Percentiles rank a stretch among this genome's conserved stretches.
Evolutionary conservation across 306 rosid genomes (phyloP).

Genomic region (Cajanus cajan): DNA sequence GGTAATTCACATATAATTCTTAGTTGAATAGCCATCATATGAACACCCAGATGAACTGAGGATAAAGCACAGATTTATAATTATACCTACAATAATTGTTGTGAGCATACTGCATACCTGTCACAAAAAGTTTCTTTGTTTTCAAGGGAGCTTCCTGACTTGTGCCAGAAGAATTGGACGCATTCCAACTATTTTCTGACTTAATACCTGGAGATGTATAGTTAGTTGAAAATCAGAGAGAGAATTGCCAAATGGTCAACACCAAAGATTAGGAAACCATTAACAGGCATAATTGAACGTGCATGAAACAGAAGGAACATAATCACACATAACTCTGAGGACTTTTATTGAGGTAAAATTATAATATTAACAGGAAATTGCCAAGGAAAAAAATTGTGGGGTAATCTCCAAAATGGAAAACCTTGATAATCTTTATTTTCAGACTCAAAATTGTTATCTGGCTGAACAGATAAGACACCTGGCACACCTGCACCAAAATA

Average conservation of each 20-base stretch:
- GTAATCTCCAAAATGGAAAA: constrained; percentile 14
- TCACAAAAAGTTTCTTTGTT: constrained; percentile 52
- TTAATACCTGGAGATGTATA: constrained; percentile 33
- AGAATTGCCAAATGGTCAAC: not conserved
- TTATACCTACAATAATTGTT: not conserved
- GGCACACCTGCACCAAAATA: constrained; percentile 63
- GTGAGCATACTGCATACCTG: constrained; percentile 29
- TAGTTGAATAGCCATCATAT: not conserved
- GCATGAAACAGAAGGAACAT: not conserved
- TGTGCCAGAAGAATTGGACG: constrained; percentile 28
- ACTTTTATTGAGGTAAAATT: not conserved
- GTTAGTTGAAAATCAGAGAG: constrained; percentile 19
- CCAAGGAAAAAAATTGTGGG: not conserved
- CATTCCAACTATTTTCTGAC: constrained; percentile 32
- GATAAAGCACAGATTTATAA: not conserved
- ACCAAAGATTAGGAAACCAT: not conserved
- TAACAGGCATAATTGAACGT: not conserved
- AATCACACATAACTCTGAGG: not conserved
- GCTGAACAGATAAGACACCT: constrained; percentile 70
- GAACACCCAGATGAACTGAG: not conserved
- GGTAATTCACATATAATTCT: not conserved
- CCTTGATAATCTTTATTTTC: constrained; percentile 80
- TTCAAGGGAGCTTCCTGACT: constrained; percentile 34
- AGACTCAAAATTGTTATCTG: constrained; percentile 58
- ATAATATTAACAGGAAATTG: not conserved